Evolutionary conservation across 257 asterid species (phyloP), one percentile per base, ranked within the genome.

Genomic region (Striga asiatica): DNA sequence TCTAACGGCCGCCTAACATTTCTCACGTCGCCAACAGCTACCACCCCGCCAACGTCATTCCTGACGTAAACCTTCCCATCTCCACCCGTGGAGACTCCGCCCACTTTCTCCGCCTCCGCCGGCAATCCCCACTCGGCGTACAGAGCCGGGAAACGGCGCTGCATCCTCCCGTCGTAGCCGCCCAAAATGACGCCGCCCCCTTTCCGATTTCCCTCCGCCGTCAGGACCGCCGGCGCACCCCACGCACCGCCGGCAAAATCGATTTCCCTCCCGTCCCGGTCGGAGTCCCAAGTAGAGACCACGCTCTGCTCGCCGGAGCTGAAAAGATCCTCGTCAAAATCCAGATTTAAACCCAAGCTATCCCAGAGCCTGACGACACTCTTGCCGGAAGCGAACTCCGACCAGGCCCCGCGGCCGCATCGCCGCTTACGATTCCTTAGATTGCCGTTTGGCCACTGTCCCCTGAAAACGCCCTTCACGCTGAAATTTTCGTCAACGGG

Each of bases 311-410:
- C 56, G 18, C 67, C 75, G 7, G 29, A 37, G 32, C 67, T 62
- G 50, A 78, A 66, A 5, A 77, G 51, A 50, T 73, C 91, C 9
- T 82, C 86, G 9, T 80, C 94, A 7, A 77, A 68, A 70, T 84
- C 92, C 3, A 84, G 71, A 41, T 74, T 78, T 14, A 85, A 46
- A 8, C 85, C 81, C 29, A 89, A 56, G 50, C 87, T 81, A 63
- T 92, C 99, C 97, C 99, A 88, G 7, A 88, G 77, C 80, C 76
- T 82, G 0, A 92, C 98, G 5, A 92, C 94, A 31, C 68, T 81
- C 52, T 73, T 71, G 12, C 95, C 95, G 25, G 74, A 60, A 0
- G 77, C 35, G 43, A 80, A 74, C 0, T 78, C 93, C 20, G 81
- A 37, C 89, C 83, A 76, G 0, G 58, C 72, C 21, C 66, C 66